Percentiles rank a stretch among this genome's conserved stretches.
Conservation (phyloP, 768 basidiomycete genomes). For the Hericium erinaceus region DNA sequence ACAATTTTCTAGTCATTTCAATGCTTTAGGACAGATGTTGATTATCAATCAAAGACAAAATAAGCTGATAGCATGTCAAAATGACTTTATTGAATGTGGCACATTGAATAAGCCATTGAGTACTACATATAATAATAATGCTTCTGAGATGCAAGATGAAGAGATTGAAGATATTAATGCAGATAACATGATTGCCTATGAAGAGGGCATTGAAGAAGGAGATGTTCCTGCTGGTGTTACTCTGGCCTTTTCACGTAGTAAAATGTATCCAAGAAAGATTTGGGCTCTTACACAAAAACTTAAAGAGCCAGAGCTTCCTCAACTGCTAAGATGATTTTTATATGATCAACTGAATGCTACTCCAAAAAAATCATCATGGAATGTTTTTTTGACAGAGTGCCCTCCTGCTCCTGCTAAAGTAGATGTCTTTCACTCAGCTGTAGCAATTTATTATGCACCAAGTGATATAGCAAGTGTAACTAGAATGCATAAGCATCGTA, state of each 20-base stretch:
- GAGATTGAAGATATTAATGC: not conserved
- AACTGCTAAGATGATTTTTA: not conserved
- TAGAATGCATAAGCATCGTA: not conserved
- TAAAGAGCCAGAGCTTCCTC: not conserved
- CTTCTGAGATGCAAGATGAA: not conserved
- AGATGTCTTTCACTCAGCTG: not conserved
- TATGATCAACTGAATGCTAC: not conserved
- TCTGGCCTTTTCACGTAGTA: not conserved
- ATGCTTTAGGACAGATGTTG: conserved; percentile 14
- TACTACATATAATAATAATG: not conserved
- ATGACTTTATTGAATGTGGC: not conserved
- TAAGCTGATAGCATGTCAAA: not conserved
- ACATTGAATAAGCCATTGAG: not conserved
- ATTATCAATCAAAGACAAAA: conserved; percentile 4
- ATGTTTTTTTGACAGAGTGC: not conserved
- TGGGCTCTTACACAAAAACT: not conserved
- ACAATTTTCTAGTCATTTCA: conserved; percentile 10
- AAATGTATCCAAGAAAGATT: not conserved
- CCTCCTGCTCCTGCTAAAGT: not conserved
- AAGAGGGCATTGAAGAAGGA: not conserved
- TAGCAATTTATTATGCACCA: not conserved
- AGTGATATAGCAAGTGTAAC: not conserved
- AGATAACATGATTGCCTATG: not conserved
- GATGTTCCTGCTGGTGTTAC: not conserved
- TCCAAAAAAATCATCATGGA: not conserved